A percentile compares a stretch with the other conserved stretches of the same genome.
These are phyloP conservation scores for Saccharomyces pastorianus DNA, from an alignment of 1,139 yeast genomes.

Conservation along the genomic window DNA sequence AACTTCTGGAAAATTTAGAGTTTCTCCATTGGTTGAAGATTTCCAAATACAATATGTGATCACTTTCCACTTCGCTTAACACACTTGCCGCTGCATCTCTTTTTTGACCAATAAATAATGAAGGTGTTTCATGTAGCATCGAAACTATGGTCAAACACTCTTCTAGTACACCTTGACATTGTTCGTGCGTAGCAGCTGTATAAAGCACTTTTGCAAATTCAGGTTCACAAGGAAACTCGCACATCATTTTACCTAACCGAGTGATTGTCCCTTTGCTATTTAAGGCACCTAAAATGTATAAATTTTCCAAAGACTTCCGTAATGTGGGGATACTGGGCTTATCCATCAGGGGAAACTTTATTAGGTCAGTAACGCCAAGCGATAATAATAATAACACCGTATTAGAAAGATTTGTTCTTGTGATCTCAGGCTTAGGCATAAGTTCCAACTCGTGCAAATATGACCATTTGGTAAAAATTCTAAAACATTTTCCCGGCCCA, in stretches of 20 bases:
- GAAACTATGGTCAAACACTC: constrained; percentile 67
- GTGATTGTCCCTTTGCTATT: constrained; percentile 77
- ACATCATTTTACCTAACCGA: constrained; percentile 72
- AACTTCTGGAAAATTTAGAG: constrained; percentile 59
- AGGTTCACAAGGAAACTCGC: constrained; percentile 89
- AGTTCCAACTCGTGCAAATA: constrained; percentile 67
- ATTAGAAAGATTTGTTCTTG: constrained; percentile 70
- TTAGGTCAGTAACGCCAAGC: constrained; percentile 71
- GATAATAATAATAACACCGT: constrained; percentile 69
- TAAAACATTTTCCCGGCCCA: constrained; percentile 90
- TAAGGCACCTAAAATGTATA: constrained; percentile 83
- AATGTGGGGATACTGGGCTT: constrained; percentile 68
- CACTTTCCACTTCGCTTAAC: constrained; percentile 39
- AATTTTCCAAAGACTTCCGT: constrained; percentile 65
- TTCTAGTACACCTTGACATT: constrained; percentile 42
- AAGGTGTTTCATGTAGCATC: constrained; percentile 74
- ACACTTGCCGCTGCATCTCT: constrained; percentile 15
- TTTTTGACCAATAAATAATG: constrained; percentile 51
- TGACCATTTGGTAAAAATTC: constrained; percentile 83
- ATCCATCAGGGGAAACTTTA: constrained; percentile 84
- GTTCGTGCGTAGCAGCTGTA: constrained; percentile 50
- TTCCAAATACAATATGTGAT: constrained; percentile 67
- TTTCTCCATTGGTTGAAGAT: constrained; percentile 73
- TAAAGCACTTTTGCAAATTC: constrained; percentile 68
- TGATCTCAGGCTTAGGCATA: constrained; percentile 82